Percentiles rank a stretch among this genome's conserved stretches.
phyloP scores from a whole-genome alignment of 331 rosid genomes.

The Pyrus hybrid region DNA sequence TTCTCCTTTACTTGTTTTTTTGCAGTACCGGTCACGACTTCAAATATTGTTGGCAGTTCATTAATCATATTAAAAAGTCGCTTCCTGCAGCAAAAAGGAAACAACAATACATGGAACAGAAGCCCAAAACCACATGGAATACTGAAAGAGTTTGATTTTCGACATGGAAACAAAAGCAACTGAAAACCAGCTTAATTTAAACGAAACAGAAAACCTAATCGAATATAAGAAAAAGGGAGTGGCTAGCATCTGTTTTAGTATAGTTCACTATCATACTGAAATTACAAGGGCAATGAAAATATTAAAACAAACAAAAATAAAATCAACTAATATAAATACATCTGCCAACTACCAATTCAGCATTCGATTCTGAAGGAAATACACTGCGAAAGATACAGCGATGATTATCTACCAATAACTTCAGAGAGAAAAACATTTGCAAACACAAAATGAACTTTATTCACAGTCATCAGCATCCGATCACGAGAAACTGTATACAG shows the following conservation, averaged over 20 bases:
- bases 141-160: background rate
- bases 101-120: background rate
- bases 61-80: too few relatives aligned
- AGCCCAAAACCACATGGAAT: background rate
- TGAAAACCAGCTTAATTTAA: background rate
- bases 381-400: background rate
- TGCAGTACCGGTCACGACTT: too few relatives aligned
- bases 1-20: too few relatives aligned
- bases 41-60: too few relatives aligned
- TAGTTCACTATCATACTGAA: background rate
- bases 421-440: background rate
- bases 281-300: background rate
- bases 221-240: background rate
- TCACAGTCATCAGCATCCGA: background rate
- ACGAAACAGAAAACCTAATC: background rate
- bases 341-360: background rate
- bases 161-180: background rate
- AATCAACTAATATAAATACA: background rate
- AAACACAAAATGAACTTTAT: background rate
- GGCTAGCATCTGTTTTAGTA: background rate
- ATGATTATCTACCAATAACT: background rate
- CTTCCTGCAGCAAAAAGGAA: conserved; percentile 28
- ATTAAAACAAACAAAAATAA: background rate
- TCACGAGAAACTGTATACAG: background rate
- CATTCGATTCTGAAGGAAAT: background rate